Conservation (phyloP, 2,329 filamentous ascomycete genomes). For the Monilinia fructigena region DNA sequence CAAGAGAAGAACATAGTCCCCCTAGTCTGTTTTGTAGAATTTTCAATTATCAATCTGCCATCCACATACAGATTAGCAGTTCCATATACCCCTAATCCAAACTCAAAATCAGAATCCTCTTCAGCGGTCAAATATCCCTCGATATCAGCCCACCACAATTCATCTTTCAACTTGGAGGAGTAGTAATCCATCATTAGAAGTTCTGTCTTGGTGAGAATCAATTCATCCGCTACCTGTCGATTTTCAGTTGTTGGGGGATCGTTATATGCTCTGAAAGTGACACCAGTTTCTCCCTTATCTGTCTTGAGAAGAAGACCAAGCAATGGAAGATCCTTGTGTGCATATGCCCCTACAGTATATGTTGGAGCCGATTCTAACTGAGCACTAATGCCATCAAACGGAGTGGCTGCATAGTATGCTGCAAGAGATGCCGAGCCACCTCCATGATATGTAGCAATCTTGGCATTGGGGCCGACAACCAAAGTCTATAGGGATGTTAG, state of each 20-base stretch:
- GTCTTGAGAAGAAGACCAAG: slow-evolving; percentile 49
- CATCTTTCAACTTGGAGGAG: slow-evolving; percentile 38
- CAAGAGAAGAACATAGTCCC: slow-evolving; percentile 44
- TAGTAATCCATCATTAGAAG: slow-evolving; percentile 54
- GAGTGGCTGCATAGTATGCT: slow-evolving; percentile 68
- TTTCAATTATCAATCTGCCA: slow-evolving; percentile 39
- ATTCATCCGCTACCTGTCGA: slow-evolving; percentile 52
- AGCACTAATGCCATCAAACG: slow-evolving; percentile 62
- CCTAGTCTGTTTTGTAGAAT: slow-evolving; percentile 39
- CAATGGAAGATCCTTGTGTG: slow-evolving; percentile 58
- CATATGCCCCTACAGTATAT: slow-evolving; percentile 61
- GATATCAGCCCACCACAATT: slow-evolving; percentile 44
- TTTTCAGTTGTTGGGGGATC: slow-evolving; percentile 51
- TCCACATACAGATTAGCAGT: slow-evolving; percentile 42
- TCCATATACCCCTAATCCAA: slow-evolving; percentile 42
- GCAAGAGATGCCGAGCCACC: slow-evolving; percentile 62
- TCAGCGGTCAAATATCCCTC: slow-evolving; percentile 39
- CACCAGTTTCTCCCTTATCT: slow-evolving; percentile 53
- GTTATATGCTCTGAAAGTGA: slow-evolving; percentile 62
- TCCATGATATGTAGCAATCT: slow-evolving; percentile 56
- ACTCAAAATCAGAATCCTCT: slow-evolving; percentile 40
- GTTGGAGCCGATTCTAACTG: slow-evolving; percentile 26
- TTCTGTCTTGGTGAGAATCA: slow-evolving; percentile 46
- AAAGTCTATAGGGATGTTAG: slow-evolving; percentile 43
- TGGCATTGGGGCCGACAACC: slow-evolving; percentile 58